Base-by-base conservation (phyloP, 441 rosid species). In the Corymbia citriodora region DNA sequence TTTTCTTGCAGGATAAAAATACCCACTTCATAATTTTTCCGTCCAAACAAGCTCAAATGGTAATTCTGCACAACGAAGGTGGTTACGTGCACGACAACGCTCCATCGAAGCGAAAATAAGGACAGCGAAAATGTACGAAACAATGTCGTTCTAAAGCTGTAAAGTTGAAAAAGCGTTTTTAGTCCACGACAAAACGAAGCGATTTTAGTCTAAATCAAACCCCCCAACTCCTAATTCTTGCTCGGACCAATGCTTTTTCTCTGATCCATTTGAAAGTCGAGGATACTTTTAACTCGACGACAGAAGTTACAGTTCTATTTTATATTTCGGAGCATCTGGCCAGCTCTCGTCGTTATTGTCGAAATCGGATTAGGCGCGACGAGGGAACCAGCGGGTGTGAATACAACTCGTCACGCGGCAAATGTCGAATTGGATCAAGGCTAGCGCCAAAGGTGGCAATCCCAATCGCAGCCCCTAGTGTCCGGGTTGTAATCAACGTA, bases 321-420 rank as follows among this genome's bases (percentile, higher is more conserved):
- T 40, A 3, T 74, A 40, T 23, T 40, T 40, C 21, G 6, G 21
- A 21, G 83, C 83, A 72, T 21, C 45, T 45, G 25, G 50, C 81
- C 40, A 33, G 33, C 48, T 16, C 40, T 18, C 15, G 14, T 40
- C 16, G 17, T 21, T 2, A 21, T 40, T 74, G 0, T 21, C 6
- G 27, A 21, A 40, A 12, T 23, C 23, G 2, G n/a, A 74, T 40
- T 74, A 0, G 52, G 52, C 27, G n/a, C 0, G 15, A 74, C 8
- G 14, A 72, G 82, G 19, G 27, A 72, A 12, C 50, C 27, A 8
- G 50, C n/a, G 52, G 21, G 85, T 13, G 83, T 23, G 52, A 21
- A 74, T 21, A 4, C 85, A 74, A 23, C 52, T 40, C n/a, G 17
- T 12, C 16, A 2, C 52, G n/a, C 29, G 27, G 45, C 45, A 40